Conservation (phyloP, 345 rosid genomes). For the Eucalyptus guilfoylei region DNA sequence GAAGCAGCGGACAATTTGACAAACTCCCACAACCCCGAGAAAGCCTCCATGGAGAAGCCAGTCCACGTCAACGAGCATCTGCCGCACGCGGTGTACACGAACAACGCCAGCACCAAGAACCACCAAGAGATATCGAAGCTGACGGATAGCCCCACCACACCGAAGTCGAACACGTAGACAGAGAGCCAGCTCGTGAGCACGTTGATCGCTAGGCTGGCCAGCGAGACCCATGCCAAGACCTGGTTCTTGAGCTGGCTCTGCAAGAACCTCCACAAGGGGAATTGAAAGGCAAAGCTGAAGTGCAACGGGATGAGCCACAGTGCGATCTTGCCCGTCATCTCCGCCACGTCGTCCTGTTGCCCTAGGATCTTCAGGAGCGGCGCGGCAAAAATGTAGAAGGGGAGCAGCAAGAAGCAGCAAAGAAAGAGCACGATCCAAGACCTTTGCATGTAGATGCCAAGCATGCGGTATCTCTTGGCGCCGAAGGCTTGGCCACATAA, state of each 20-base stretch:
- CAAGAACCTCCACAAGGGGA: constrained; percentile 24
- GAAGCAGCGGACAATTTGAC: constrained; percentile 22
- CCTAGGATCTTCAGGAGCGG: background rate
- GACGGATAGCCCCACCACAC: constrained; percentile 15
- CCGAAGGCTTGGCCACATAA: background rate
- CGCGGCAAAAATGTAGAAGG: background rate
- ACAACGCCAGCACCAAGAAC: constrained; percentile 1
- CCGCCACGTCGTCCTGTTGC: constrained; percentile 25
- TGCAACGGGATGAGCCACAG: constrained; percentile 22
- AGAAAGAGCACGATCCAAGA: background rate
- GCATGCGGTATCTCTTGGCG: background rate
- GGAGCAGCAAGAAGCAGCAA: background rate
- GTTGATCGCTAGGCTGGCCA: constrained; percentile 8
- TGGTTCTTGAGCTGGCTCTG: constrained; percentile 28
- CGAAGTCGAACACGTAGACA: constrained; percentile 6
- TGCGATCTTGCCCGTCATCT: constrained; percentile 13
- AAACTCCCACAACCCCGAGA: constrained; percentile 10
- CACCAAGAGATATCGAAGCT: constrained; percentile 22
- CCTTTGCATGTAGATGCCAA: background rate
- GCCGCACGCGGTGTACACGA: background rate
- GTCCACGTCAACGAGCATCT: constrained; percentile 11
- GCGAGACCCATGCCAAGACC: constrained; percentile 19
- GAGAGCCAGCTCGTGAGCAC: constrained; percentile 12
- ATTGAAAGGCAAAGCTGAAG: constrained; percentile 32
- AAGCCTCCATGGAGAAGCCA: constrained; percentile 16